Evolutionary conservation across 495 filamentous ascomycete species (phyloP).

Genomic region (Aspergillus sparsus): DNA sequence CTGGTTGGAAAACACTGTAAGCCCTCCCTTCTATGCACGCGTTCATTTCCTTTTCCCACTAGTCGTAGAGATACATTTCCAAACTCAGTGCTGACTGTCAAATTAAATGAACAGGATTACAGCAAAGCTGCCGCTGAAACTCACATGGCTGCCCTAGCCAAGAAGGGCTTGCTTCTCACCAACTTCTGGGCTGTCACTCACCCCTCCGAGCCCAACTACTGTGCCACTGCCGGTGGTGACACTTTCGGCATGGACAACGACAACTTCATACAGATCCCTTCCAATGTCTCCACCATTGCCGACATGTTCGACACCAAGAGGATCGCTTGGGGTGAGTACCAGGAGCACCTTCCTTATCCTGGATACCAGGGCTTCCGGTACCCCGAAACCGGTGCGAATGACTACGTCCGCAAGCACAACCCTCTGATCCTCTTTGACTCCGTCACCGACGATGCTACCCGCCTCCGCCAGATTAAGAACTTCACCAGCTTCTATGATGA

Average conservation of each 20-base stretch:
- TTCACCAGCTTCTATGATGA: constrained; percentile 63
- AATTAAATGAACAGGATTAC: constrained; percentile 49
- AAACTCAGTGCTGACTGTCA: not conserved
- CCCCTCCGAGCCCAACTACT: constrained; percentile 73
- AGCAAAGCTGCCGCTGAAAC: constrained; percentile 49
- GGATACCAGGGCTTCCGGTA: constrained; percentile 63
- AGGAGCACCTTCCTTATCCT: constrained; percentile 66
- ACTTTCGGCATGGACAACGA: constrained; percentile 71
- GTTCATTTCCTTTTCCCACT: not conserved
- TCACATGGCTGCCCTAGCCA: constrained; percentile 57
- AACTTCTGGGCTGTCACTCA: constrained; percentile 66
- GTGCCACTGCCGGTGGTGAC: constrained; percentile 61
- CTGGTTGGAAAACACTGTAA: constrained; percentile 73
- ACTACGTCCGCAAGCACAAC: constrained; percentile 79
- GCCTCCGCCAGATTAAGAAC: constrained; percentile 65
- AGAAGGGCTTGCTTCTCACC: constrained; percentile 60
- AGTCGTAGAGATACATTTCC: too few species aligned
- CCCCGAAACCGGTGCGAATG: constrained; percentile 49
- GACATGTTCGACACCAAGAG: constrained; percentile 67
- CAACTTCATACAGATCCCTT: constrained; percentile 53
- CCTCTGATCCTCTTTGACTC: constrained; percentile 61
- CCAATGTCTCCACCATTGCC: constrained; percentile 65
- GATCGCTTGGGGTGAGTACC: constrained; percentile 70
- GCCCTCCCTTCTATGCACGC: constrained; percentile 17
- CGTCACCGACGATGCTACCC: constrained; percentile 52